Percentiles rank a stretch among this genome's conserved stretches.
These are phyloP conservation scores for Teratosphaeriaceae sp. DNA, from an alignment of 2,329 filamentous ascomycete genomes.

Conservation along the genomic window DNA sequence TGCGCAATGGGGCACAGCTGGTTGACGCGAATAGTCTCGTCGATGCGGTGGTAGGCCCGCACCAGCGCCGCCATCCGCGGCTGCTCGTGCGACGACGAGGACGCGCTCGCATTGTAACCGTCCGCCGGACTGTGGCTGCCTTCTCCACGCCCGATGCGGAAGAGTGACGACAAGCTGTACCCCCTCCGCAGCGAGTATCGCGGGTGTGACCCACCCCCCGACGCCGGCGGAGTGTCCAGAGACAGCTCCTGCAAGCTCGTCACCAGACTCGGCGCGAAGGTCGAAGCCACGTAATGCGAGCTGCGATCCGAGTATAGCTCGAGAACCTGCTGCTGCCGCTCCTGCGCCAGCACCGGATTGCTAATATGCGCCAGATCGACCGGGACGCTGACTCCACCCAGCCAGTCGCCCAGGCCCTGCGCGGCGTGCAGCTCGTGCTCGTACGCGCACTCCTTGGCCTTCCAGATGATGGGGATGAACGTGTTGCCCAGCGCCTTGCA, in stretches of 20 bases:
- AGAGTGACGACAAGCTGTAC: conserved; percentile 13
- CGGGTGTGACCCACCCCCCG: conserved; percentile 5
- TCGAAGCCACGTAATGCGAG: conserved; percentile 21
- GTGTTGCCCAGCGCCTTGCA: conserved; percentile 95
- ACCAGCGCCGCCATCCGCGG: conserved; percentile 34
- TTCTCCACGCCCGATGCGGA: conserved; percentile 7
- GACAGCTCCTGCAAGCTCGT: conserved; percentile 24
- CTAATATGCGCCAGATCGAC: conserved; percentile 42
- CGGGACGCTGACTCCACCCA: conserved; percentile 46
- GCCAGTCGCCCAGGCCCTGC: conserved; percentile 60
- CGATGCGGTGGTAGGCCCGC: conserved; percentile 50
- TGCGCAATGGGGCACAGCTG: conserved; percentile 28
- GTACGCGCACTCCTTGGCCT: conserved; percentile 76
- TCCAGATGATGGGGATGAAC: conserved; percentile 94
- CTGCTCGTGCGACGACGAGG: conserved; percentile 4
- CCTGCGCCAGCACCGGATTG: conserved; percentile 14
- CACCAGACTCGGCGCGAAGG: conserved; percentile 24
- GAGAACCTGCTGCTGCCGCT: conserved; percentile 26
- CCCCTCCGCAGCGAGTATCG: conserved; percentile 13
- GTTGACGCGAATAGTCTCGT: conserved; percentile 49
- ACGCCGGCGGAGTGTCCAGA: conserved; percentile 16
- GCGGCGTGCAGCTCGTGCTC: conserved; percentile 52
- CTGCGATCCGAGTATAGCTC: conserved; percentile 19
- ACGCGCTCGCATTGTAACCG: neutral
- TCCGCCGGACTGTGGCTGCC: neutral